Percentiles rank a stretch among this genome's conserved stretches.
phyloP scores from a whole-genome alignment of 1,139 yeast species.

The Barnettozyma hawaiiensis region DNA sequence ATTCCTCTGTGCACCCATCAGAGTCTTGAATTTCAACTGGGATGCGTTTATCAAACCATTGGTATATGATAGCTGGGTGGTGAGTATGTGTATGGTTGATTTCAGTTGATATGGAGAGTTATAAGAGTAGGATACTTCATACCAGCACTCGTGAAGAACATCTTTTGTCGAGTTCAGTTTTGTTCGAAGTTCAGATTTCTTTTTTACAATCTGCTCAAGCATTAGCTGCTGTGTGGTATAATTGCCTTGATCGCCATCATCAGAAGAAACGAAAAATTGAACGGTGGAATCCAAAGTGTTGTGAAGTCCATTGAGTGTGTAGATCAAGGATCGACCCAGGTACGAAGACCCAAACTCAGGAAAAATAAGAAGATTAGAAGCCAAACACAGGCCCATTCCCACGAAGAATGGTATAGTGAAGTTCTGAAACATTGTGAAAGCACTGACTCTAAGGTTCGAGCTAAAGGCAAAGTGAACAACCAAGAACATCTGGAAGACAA shows the following conservation, averaged over 20 bases:
- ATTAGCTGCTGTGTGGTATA: conserved; percentile 24
- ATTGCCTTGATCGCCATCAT: conserved; percentile 13
- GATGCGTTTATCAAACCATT: conserved; percentile 44
- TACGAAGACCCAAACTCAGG: conserved; percentile 49
- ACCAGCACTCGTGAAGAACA: conserved; percentile 41
- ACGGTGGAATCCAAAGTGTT: conserved; percentile 34
- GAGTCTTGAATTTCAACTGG: conserved; percentile 38
- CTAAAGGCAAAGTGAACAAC: conserved; percentile 45
- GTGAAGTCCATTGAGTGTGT: conserved; percentile 36
- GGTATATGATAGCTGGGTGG: conserved; percentile 30
- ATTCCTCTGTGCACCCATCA: conserved; percentile 26
- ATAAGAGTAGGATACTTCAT: conserved; percentile 43
- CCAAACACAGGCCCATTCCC: conserved; percentile 39
- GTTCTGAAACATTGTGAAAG: conserved; percentile 31
- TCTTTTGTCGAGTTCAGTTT: conserved; percentile 33
- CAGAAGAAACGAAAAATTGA: conserved; percentile 33
- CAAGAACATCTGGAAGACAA: conserved; percentile 41
- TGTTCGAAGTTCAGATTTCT: conserved; percentile 30
- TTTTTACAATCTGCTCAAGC: conserved; percentile 27
- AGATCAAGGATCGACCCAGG: conserved; percentile 38
- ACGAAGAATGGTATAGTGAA: conserved; percentile 40
- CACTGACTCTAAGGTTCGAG: conserved; percentile 28
- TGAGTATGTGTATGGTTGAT: conserved; percentile 31
- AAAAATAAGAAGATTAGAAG: conserved; percentile 37
- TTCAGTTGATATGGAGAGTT: conserved; percentile 39